Percentiles rank a stretch among this genome's conserved stretches.
phyloP scores from a whole-genome alignment of 2,329 filamentous ascomycete species.

The Colletotrichum sp. region DNA sequence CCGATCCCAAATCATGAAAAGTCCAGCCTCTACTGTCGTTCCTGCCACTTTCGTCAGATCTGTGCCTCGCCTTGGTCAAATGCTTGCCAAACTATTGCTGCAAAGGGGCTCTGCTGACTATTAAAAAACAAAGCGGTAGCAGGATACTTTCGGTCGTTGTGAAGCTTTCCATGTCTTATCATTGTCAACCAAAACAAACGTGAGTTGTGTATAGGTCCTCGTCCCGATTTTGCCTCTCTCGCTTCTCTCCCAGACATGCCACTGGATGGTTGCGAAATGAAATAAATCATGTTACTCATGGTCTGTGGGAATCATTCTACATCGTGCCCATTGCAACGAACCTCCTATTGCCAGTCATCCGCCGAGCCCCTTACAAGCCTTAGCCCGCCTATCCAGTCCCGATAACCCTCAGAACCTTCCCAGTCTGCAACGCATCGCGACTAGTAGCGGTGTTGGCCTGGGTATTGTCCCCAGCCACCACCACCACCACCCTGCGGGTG shows the following conservation, averaged over 20 bases:
- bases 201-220: neutral
- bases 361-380: neutral
- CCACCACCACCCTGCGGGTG: conserved; percentile 22
- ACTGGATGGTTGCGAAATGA: neutral
- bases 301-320: neutral
- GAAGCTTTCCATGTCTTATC: neutral
- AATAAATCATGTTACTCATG: neutral
- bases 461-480: conserved; percentile 38
- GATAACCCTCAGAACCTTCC: neutral
- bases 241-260: neutral
- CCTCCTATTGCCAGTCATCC: neutral
- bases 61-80: neutral
- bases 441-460: conserved; percentile 39
- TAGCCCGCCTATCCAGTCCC: neutral
- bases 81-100: neutral
- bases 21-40: neutral
- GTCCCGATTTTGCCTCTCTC: neutral
- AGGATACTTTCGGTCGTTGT: neutral
- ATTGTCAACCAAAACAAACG: neutral
- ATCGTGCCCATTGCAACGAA: neutral
- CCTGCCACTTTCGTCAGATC: neutral
- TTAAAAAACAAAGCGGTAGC: neutral
- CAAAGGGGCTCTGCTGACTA: neutral
- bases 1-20: neutral
- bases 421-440: neutral